Evolutionary conservation across 495 filamentous ascomycete genomes (phyloP).

Genomic region (Geoglossum glabrum): DNA sequence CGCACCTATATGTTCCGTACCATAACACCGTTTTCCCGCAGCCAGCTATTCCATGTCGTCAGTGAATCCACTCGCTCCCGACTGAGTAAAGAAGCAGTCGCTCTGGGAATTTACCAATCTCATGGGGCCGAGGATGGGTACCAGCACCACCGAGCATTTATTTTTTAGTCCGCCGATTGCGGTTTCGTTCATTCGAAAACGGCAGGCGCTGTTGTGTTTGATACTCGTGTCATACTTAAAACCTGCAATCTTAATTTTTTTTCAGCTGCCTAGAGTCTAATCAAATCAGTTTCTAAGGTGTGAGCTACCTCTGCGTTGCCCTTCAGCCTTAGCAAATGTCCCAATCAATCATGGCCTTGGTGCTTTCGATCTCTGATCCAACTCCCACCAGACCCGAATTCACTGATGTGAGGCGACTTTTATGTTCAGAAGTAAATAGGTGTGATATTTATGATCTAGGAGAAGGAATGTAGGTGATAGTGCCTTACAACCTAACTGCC

Average conservation of each 20-base stretch:
- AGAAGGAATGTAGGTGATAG: neutral
- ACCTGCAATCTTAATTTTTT: neutral
- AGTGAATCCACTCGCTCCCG: neutral
- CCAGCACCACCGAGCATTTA: neutral
- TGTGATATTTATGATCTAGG: neutral
- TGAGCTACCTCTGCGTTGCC: neutral
- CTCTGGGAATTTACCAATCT: neutral
- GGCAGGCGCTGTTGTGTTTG: neutral
- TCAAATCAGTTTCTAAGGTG: neutral
- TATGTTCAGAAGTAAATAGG: neutral
- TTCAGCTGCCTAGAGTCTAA: neutral
- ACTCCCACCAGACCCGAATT: neutral
- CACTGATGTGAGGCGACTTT: neutral
- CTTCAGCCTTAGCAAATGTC: neutral
- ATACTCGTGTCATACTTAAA: neutral
- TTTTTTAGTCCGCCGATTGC: neutral
- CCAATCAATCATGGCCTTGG: neutral
- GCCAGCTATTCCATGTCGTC: neutral
- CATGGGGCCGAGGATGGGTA: neutral
- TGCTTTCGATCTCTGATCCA: neutral
- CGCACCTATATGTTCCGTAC: neutral
- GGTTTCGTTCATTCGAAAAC: neutral
- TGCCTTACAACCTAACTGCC: neutral
- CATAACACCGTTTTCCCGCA: neutral
- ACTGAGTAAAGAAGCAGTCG: neutral